Base-by-base conservation (phyloP, 1,284 basidiomycete species). In the Xerocomus nothofagi region DNA sequence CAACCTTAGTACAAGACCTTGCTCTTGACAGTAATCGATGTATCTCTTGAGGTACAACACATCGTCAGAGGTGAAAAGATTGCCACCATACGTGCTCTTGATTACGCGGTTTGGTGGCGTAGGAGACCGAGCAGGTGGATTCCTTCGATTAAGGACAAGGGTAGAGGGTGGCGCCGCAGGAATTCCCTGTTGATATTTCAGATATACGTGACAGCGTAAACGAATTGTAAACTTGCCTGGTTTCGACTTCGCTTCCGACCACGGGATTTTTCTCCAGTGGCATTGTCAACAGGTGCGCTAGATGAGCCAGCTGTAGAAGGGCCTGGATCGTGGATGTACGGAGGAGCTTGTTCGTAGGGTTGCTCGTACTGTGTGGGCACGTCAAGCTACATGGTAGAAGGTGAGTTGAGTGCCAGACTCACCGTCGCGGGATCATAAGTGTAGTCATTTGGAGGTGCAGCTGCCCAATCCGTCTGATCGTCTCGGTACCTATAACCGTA, bases 41-140 rank as follows among this genome's bases (percentile, higher is more conserved):
- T 91, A 91, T 60, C 81, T 83, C 62, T 90, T 88, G 53, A 91
- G 74, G 63, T 91, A 91, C 37, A 79, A 46, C 21, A 91, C 79
- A 62, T 91, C 88, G 42, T 91, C 88, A 1, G 82, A 76, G 0
- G 88, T 91, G 61, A 91, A 91, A 33, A 90, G 62, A 61, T 91
- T 91, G 3, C 88, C 89, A 38, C 88, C 88, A 59, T 89, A 91
- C 0, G 88, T 89, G 59, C 88, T 91, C 68, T 88, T 90, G 62
- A 91, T 82, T n/a, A 90, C 82, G 7, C 86, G 79, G 3, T 77
- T 80, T 11, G 88, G 88, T 17, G 88, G 88, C 0, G 86, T 88
- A 8, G 88, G 88, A 12, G 88, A 91, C 4, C 88, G 79, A n/a
- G 82, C 82, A 27, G 79, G 77, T 1, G 84, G 80, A 44, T 84